These are phyloP conservation scores for Aspergillus kassunensis DNA, from an alignment of 495 filamentous ascomycete genomes.

Conservation along the genomic window DNA sequence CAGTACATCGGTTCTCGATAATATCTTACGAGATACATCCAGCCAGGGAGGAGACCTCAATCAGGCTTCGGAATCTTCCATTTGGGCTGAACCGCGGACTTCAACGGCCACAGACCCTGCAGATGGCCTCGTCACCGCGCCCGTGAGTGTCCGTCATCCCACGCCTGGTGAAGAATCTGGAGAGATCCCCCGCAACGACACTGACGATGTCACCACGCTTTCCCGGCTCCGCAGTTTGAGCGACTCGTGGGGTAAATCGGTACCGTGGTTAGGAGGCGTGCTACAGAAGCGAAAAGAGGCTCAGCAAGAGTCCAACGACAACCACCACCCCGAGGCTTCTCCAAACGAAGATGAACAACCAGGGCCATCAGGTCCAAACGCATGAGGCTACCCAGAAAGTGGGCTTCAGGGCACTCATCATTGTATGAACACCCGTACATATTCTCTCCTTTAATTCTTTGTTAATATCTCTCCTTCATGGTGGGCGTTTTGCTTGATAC, in stretches of 20 bases:
- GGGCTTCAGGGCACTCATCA: background rate
- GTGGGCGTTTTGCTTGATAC: slow-evolving; percentile 7
- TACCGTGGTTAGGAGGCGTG: slow-evolving; percentile 42
- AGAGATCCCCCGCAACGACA: slow-evolving; percentile 5
- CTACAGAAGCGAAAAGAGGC: slow-evolving; percentile 14
- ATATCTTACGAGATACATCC: slow-evolving; percentile 17
- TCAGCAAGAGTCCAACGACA: background rate
- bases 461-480: background rate
- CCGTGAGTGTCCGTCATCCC: slow-evolving; percentile 24
- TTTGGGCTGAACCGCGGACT: slow-evolving; percentile 17
- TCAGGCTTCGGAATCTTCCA: slow-evolving; percentile 12
- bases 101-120: slow-evolving; percentile 29
- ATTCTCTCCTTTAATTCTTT: background rate
- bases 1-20: slow-evolving; percentile 26
- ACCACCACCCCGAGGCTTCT: background rate
- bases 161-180: slow-evolving; percentile 25
- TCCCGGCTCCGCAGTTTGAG: slow-evolving; percentile 41
- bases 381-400: background rate
- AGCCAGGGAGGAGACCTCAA: slow-evolving; percentile 12
- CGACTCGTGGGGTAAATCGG: slow-evolving; percentile 39
- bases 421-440: slow-evolving; percentile 7
- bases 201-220: slow-evolving; percentile 19
- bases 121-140: slow-evolving; percentile 20
- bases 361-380: background rate
- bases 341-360: background rate